These are phyloP conservation scores for Coprinellus micaceus DNA, from an alignment of 768 basidiomycete species.

Conservation along the genomic window DNA sequence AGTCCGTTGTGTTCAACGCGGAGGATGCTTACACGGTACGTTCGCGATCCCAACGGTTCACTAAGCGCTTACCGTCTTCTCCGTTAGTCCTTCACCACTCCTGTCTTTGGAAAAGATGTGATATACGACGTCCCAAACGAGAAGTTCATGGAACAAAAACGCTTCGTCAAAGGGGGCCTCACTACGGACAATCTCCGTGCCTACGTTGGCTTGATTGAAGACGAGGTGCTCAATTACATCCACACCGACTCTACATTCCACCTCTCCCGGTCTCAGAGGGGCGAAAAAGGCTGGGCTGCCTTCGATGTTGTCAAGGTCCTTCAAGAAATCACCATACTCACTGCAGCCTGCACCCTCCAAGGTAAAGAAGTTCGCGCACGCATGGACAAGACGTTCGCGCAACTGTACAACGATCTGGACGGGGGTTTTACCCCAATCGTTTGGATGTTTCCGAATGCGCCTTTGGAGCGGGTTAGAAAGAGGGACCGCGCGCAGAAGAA, in stretches of 20 bases:
- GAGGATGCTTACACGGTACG: slow-evolving; percentile 95
- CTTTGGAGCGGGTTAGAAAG: slow-evolving; percentile 82
- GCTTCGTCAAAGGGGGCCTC: slow-evolving; percentile 94
- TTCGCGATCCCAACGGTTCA: slow-evolving; percentile 8
- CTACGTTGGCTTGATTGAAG: slow-evolving; percentile 78
- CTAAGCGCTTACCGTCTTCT: neutral
- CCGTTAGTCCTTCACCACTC: slow-evolving; percentile 80
- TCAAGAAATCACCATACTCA: slow-evolving; percentile 90
- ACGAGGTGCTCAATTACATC: slow-evolving; percentile 73
- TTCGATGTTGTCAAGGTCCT: slow-evolving; percentile 73
- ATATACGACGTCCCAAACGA: slow-evolving; percentile 98
- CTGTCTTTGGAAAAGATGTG: slow-evolving; percentile 95
- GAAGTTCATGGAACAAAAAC: slow-evolving; percentile 98
- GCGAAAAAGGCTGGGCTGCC: slow-evolving; percentile 65
- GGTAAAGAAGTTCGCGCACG: slow-evolving; percentile 81
- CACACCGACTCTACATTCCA: slow-evolving; percentile 59
- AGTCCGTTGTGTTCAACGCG: slow-evolving; percentile 86
- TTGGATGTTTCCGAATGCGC: slow-evolving; percentile 91
- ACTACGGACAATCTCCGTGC: slow-evolving; percentile 86
- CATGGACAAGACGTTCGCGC: slow-evolving; percentile 81
- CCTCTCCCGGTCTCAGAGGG: slow-evolving; percentile 57
- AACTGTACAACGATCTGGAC: slow-evolving; percentile 84
- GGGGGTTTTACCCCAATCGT: slow-evolving; percentile 95
- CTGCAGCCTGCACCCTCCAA: slow-evolving; percentile 90
- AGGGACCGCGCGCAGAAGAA: slow-evolving; percentile 88